Evolutionary conservation across 1,139 yeast species (phyloP).

Genomic region (Pichia sp.): DNA sequence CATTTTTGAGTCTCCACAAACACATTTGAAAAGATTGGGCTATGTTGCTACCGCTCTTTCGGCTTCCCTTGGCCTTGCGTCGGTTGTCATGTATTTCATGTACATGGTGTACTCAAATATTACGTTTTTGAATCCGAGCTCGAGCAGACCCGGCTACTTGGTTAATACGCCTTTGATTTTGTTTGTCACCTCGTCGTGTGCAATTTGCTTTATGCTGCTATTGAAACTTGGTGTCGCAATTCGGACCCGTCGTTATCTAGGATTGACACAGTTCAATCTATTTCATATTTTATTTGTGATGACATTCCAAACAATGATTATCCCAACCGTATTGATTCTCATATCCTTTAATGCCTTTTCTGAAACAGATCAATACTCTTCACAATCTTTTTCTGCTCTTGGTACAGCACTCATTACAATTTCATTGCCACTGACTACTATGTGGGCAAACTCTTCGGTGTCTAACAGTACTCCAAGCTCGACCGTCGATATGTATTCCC

Average conservation of each 20-base stretch:
- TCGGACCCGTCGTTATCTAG: constrained; percentile 66
- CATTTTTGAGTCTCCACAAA: constrained; percentile 56
- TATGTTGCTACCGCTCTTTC: constrained; percentile 39
- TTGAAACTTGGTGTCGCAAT: constrained; percentile 64
- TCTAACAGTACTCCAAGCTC: constrained; percentile 29
- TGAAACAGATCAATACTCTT: constrained; percentile 16
- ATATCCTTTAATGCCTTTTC: constrained; percentile 25
- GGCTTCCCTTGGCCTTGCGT: constrained; percentile 42
- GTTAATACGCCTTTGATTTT: constrained; percentile 53
- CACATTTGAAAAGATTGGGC: constrained; percentile 36
- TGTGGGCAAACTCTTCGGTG: constrained; percentile 62
- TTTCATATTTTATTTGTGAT: constrained; percentile 76
- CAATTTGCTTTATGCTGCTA: constrained; percentile 56
- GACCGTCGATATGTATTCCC: constrained; percentile 13
- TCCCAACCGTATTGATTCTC: constrained; percentile 59
- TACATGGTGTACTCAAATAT: constrained; percentile 38
- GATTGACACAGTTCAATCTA: constrained; percentile 75
- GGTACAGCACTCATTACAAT: constrained; percentile 40
- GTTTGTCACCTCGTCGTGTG: constrained; percentile 63
- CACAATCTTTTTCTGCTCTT: constrained; percentile 27
- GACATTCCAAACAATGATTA: constrained; percentile 75
- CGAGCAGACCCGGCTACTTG: constrained; percentile 24
- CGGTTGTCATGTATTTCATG: constrained; percentile 52
- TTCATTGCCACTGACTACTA: constrained; percentile 74
- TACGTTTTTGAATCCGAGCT: constrained; percentile 32